Base-by-base conservation (phyloP, 75 land plant species). In the Ceratopteris richardii region DNA sequence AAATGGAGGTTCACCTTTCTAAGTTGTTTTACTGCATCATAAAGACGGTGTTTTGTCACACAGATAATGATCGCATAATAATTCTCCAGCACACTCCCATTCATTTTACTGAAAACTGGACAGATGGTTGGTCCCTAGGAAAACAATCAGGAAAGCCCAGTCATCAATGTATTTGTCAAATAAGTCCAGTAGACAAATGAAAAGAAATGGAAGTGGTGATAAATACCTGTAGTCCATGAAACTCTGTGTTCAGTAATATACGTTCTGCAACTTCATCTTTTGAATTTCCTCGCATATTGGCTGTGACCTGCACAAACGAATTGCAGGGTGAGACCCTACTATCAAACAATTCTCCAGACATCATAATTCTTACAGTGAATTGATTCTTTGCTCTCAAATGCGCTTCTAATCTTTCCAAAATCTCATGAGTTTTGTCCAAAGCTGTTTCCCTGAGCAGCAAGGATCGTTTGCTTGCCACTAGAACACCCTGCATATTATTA, bases 201-300 rank as follows among this genome's bases (percentile, higher is more conserved):
- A 18, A 12, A 17, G 53, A 51, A 51, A 51, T 22, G 10, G 17
- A 51, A 51, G 22, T 51, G 53, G 11, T 18, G 9, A 7, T 9
- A 40, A 40, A 40, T 43, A 92, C 98, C 89, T 92, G 98, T 68
- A 93, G 65, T 14, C 98, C 98, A 60, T 80, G 58, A 60, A 78
- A 72, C 30, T 75, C 65, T 31, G 94, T 60, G 56, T 76, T 73
- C 28, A 68, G 60, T 40, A 92, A 64, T 27, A 92, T 61, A 24
- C 70, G 52, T 62, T 80, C 77, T 9, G 94, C 94, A 50, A 92
- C 94, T 71, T 85, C 94, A 54, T 85, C 73, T 44, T 77, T 77
- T 53, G 90, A 85, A 25, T 50, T 73, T n/a, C 98, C 98, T 39
- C 94, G 76, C 98, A 92, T 92, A 71, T 92, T 88, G 41, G 94